Evolutionary conservation across 2,329 filamentous ascomycete genomes (phyloP).

Genomic region (Hymenoscyphus occultus): DNA sequence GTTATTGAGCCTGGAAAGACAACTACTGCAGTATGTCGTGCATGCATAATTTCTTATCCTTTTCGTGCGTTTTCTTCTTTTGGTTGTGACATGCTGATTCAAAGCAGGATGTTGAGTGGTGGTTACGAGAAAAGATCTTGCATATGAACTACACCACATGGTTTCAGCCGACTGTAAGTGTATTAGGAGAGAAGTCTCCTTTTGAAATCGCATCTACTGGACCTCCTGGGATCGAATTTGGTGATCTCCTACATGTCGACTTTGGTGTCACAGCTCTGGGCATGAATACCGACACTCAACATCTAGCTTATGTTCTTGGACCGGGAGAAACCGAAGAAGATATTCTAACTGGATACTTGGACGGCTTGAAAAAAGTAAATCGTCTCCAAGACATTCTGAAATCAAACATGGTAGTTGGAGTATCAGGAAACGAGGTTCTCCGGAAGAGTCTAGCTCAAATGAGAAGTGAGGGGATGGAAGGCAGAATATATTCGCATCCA

Average conservation of each 20-base stretch:
- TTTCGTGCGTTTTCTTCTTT: background rate
- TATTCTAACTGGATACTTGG: conserved; percentile 42
- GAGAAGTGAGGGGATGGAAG: conserved; percentile 43
- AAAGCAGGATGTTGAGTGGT: conserved; percentile 48
- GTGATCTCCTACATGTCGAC: conserved; percentile 49
- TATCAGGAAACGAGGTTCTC: conserved; percentile 46
- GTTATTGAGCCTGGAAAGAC: conserved; percentile 44
- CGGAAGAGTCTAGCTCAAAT: conserved; percentile 41
- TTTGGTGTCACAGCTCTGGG: conserved; percentile 48
- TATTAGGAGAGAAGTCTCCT: conserved; percentile 35
- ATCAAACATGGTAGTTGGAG: conserved; percentile 44
- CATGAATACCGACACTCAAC: conserved; percentile 50
- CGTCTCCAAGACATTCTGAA: conserved; percentile 48
- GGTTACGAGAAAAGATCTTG: conserved; percentile 49
- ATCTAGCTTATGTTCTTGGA: conserved; percentile 47
- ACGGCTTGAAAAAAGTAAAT: conserved; percentile 46
- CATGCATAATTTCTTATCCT: no score
- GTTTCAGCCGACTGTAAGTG: conserved; percentile 48
- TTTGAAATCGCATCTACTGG: conserved; percentile 17
- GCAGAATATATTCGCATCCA: conserved; percentile 48
- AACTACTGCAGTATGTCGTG: conserved; percentile 35
- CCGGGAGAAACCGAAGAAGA: conserved; percentile 43
- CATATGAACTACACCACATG: conserved; percentile 50
- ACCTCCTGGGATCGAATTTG: conserved; percentile 39
- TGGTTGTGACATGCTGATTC: conserved; percentile 5